These are phyloP conservation scores for Ganoderma sinense DNA, from an alignment of 1,284 basidiomycete genomes.

Conservation along the genomic window DNA sequence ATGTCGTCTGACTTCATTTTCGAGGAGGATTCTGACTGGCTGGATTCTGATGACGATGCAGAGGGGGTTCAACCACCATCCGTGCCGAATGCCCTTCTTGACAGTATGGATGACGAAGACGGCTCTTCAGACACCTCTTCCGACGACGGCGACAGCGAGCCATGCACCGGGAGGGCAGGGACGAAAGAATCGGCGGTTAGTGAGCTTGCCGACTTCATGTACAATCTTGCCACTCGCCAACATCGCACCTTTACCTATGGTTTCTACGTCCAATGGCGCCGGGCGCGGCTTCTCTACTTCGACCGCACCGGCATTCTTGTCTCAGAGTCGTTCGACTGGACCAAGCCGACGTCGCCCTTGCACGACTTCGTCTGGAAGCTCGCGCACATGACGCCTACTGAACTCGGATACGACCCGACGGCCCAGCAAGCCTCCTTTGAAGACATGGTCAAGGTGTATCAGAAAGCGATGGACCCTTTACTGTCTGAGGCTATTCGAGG, in stretches of 20 bases:
- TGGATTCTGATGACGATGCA: too few relatives aligned
- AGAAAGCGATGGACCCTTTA: slow-evolving; percentile 7
- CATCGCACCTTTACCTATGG: slow-evolving; percentile 6
- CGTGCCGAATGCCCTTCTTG: background rate
- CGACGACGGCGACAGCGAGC: background rate
- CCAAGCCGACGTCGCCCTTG: background rate
- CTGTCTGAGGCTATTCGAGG: background rate
- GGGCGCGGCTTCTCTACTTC: slow-evolving; percentile 16
- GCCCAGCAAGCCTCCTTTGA: background rate
- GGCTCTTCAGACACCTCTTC: background rate
- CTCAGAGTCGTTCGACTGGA: slow-evolving; percentile 18
- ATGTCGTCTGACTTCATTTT: background rate
- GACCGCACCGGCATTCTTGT: slow-evolving; percentile 18
- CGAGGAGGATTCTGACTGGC: background rate
- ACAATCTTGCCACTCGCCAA: slow-evolving; percentile 5
- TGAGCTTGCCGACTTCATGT: slow-evolving; percentile 1
- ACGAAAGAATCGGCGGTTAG: background rate
- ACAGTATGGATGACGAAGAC: background rate
- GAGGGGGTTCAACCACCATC: background rate
- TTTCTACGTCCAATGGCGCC: slow-evolving; percentile 2
- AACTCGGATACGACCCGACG: slow-evolving; percentile 29
- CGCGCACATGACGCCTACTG: slow-evolving; percentile 7
- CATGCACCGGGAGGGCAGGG: background rate
- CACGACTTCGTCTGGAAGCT: slow-evolving; percentile 22
- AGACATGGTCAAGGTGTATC: background rate